A percentile compares a stretch with the other conserved stretches of the same genome.
Evolutionary conservation across 352 stramenopile genomes (phyloP).

Genomic region (Phytopythium montanum): DNA sequence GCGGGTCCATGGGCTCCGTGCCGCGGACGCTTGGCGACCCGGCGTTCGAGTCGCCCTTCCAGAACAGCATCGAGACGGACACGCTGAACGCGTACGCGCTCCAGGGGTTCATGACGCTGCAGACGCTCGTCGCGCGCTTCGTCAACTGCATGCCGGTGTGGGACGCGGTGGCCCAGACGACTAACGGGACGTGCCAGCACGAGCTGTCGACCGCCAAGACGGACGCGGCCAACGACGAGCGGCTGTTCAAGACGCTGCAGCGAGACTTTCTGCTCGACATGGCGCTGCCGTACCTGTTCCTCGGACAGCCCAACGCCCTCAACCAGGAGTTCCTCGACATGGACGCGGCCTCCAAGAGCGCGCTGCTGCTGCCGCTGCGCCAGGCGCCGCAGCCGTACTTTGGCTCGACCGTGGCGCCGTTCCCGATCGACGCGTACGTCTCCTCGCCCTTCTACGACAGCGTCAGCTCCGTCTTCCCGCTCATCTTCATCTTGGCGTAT

Average conservation of each 20-base stretch:
- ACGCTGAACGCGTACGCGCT: slow-evolving; percentile 32
- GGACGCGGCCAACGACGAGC: slow-evolving; percentile 4
- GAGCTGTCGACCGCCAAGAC: slow-evolving; percentile 3
- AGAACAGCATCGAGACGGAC: slow-evolving; percentile 17
- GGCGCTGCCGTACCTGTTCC: slow-evolving; percentile 12
- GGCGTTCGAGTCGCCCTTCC: slow-evolving; percentile 43
- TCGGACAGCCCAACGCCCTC: neutral
- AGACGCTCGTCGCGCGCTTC: slow-evolving; percentile 46
- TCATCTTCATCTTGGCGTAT: slow-evolving; percentile 90
- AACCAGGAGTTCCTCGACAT: slow-evolving; percentile 10
- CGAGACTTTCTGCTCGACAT: slow-evolving; percentile 30
- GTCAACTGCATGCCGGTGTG: slow-evolving; percentile 54
- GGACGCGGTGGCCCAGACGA: slow-evolving; percentile 31
- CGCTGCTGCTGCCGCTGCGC: slow-evolving; percentile 24
- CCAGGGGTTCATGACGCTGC: slow-evolving; percentile 18
- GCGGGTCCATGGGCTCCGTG: slow-evolving; percentile 12
- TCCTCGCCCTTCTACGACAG: slow-evolving; percentile 56
- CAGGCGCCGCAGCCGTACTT: slow-evolving; percentile 42
- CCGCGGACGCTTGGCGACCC: slow-evolving; percentile 16
- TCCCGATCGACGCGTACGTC: slow-evolving; percentile 31
- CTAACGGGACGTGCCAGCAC: slow-evolving; percentile 1
- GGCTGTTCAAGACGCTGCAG: slow-evolving; percentile 1
- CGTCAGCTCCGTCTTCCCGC: slow-evolving; percentile 48
- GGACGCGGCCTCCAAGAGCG: slow-evolving; percentile 11
- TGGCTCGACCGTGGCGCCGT: slow-evolving; percentile 25